Evolutionary conservation across 768 basidiomycete genomes (phyloP), one percentile per base, ranked within the genome.

Genomic region (Rhizopogon vesiculosus): DNA sequence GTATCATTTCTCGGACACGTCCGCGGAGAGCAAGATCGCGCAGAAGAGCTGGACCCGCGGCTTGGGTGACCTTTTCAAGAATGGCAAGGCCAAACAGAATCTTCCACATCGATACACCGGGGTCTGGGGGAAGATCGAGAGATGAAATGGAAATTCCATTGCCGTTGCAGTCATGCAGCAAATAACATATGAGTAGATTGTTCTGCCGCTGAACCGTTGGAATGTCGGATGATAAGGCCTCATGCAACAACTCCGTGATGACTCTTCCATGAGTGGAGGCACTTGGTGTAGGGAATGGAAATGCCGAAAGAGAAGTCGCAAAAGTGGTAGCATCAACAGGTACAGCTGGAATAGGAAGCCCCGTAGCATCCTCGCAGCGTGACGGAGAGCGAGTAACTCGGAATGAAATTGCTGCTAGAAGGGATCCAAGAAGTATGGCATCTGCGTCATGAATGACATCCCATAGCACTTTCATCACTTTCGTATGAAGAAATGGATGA

Each of bases 61-160:
- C 55, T 29, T 52, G 45, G 25, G 68, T 42, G 5, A 65, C 59
- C 43, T 66, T 69, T 33, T 78, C 72, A 45, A 81, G 19, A 13
- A 64, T 67, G 16, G 73, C 72, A 38, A 82, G 62, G 13, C 72
- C 69, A 57, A 78, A 72, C 5, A 80, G 66, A 3, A 73, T 69
- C 33, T 70, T 69, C 82, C 81, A 82, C 16, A 59, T 56, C 19
- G 52, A 50, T 53, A 16, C 13, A 45, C 29, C 31, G 45, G 41
- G n/a, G 39, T 33, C 16, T 50, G 55, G 7, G 39, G 48, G 22
- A 49, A 38, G 39, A 38, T 49, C 48, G 19, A 38, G 35, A 19
- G 48, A 38, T 25, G 48, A 16, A 25, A 22, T 55, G 10, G 54
- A 3, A 39, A 38, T 22, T 28, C 28, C 40, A 19, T 31, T 29